Percentiles rank a stretch among this genome's conserved stretches.
Evolutionary conservation across 129 eudicot species (phyloP).

Genomic region (Erigeron canadensis): DNA sequence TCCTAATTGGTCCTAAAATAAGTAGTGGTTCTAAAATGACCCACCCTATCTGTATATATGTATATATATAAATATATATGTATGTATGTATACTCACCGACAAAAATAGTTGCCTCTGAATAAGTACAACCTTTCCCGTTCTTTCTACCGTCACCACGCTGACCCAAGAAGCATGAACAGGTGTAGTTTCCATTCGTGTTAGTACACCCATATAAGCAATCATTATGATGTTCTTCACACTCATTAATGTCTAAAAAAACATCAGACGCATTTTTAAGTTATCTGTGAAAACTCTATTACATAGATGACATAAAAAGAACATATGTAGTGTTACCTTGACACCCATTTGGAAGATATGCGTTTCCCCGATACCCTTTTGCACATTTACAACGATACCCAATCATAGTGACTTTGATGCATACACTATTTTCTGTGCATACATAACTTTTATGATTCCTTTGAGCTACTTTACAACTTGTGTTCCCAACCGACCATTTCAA

Average conservation of each 20-base stretch:
- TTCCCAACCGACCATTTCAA: constrained; percentile 29
- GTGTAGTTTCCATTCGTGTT: constrained; percentile 21
- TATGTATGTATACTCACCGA: no score
- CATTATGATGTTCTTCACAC: constrained; percentile 9
- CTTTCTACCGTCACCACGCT: constrained; percentile 19
- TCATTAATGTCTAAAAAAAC: constrained; percentile 23
- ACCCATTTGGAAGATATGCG: constrained; percentile 23
- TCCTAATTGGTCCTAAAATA: no score
- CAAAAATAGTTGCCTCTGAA: not conserved
- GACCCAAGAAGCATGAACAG: constrained; percentile 20
- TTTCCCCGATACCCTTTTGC: constrained; percentile 23
- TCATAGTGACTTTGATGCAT: no score
- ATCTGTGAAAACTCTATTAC: no score
- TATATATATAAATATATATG: no score
- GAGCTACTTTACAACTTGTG: constrained; percentile 7
- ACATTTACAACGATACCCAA: constrained; percentile 27
- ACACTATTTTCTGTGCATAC: constrained; percentile 23
- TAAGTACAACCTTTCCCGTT: constrained; percentile 18
- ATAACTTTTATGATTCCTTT: not conserved
- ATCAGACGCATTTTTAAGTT: not conserved
- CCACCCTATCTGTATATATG: no score
- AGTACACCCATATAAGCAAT: constrained; percentile 21
- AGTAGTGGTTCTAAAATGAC: no score
- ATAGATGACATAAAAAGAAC: not conserved
- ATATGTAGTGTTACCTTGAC: constrained; percentile 15